Conservation (phyloP, 2,329 filamentous ascomycete genomes). For the Clarireedia hainanense region DNA sequence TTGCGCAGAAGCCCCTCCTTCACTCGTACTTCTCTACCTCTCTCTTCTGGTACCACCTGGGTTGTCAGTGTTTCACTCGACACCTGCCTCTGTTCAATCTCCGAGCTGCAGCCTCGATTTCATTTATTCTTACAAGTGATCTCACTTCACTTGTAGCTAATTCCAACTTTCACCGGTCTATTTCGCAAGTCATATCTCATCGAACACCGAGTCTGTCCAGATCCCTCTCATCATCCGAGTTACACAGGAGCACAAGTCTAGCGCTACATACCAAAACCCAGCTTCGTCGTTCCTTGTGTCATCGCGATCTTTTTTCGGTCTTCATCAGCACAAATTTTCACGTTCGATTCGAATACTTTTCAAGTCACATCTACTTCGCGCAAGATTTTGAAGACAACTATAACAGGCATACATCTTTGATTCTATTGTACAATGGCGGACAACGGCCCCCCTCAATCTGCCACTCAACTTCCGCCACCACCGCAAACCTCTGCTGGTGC, state of each 20-base stretch:
- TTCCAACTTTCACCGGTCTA: conserved; percentile 22
- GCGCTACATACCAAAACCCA: conserved; percentile 15
- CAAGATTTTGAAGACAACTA: conserved; percentile 14
- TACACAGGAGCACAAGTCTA: conserved; percentile 19
- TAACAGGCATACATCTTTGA: conserved; percentile 17
- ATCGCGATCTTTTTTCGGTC: conserved; percentile 15
- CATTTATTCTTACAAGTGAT: conserved; percentile 16
- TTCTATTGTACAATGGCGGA: conserved; percentile 62
- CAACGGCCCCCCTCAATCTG: conserved; percentile 52
- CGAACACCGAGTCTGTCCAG: conserved; percentile 23
- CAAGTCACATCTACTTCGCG: conserved; percentile 20
- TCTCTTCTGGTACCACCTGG: conserved; percentile 20
- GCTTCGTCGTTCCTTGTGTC: conserved; percentile 19
- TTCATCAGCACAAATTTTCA: conserved; percentile 17
- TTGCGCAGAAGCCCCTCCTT: conserved; percentile 17
- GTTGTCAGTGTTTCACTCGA: conserved; percentile 20
- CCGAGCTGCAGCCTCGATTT: neutral
- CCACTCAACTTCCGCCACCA: conserved; percentile 61
- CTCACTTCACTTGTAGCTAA: conserved; percentile 20
- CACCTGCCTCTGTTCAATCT: conserved; percentile 13
- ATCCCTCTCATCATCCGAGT: conserved; percentile 27
- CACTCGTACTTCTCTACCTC: conserved; percentile 12
- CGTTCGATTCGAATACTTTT: conserved; percentile 12
- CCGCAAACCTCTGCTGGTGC: conserved; percentile 61
- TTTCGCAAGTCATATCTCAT: conserved; percentile 22